Percentiles rank a stretch among this genome's conserved stretches.
Evolutionary conservation across 2,329 filamentous ascomycete genomes (phyloP).

Genomic region (Plenodomus biglobosus): DNA sequence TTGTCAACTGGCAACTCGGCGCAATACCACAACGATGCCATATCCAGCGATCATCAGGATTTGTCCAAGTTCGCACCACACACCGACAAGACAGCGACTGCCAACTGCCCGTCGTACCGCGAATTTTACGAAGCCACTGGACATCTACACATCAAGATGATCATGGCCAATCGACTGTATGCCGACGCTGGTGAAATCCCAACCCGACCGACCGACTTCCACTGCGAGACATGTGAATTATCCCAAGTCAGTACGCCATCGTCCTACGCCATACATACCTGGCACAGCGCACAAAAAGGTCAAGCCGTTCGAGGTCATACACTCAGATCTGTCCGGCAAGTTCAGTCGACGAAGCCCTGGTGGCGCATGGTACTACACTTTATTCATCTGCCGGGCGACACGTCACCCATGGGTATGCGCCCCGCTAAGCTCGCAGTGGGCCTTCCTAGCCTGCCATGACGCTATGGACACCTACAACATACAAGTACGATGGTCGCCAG

Average conservation of each 20-base stretch:
- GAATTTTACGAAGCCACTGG: conserved; percentile 6
- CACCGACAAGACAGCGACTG: too few species aligned
- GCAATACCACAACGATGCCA: too few species aligned
- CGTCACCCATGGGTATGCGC: conserved; percentile 2
- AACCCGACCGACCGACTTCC: neutral
- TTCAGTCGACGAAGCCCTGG: neutral
- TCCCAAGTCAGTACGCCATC: conserved; percentile 2
- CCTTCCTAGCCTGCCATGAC: conserved; percentile 4
- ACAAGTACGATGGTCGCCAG: neutral
- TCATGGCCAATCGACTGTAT: neutral
- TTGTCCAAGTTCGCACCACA: too few species aligned
- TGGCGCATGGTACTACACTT: conserved; percentile 7
- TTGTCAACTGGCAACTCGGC: neutral
- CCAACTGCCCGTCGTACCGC: conserved; percentile 1
- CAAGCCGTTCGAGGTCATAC: conserved; percentile 5
- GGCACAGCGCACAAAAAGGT: too few species aligned
- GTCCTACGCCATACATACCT: neutral
- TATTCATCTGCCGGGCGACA: conserved; percentile 4
- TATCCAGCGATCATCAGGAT: too few species aligned
- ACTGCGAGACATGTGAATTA: neutral
- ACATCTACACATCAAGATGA: neutral
- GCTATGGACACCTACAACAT: conserved; percentile 3
- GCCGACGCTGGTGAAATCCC: conserved; percentile 3
- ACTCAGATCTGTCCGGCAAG: conserved; percentile 6
- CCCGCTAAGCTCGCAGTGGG: conserved; percentile 4